These are phyloP conservation scores for Porogramme epimiltina DNA, from an alignment of 1,284 basidiomycete genomes.

Conservation along the genomic window DNA sequence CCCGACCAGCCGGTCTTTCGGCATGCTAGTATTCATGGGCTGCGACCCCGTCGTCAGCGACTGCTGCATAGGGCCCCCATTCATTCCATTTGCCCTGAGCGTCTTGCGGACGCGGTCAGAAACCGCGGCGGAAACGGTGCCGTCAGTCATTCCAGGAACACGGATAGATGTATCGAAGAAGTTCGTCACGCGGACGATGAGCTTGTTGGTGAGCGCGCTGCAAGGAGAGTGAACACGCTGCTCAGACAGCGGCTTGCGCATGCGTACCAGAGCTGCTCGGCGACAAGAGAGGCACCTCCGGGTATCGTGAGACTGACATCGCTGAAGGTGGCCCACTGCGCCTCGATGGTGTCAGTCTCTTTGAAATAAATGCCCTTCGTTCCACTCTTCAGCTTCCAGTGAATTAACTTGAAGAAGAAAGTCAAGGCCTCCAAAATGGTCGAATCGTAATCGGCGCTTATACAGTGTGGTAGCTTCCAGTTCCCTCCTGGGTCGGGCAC, in stretches of 20 bases:
- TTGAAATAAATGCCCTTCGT: constrained; percentile 93
- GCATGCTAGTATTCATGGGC: constrained; percentile 50
- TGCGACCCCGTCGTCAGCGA: constrained; percentile 25
- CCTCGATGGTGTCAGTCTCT: constrained; percentile 96
- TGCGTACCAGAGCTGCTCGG: constrained; percentile 88
- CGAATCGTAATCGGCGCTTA: constrained; percentile 87
- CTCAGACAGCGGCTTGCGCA: neutral
- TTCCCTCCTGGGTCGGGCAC: constrained; percentile 83
- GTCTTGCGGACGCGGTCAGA: constrained; percentile 20
- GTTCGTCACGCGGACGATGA: constrained; percentile 88
- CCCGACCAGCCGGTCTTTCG: constrained; percentile 77
- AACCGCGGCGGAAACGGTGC: constrained; percentile 12
- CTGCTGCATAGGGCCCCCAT: constrained; percentile 20
- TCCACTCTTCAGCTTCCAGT: constrained; percentile 96
- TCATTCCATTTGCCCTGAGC: constrained; percentile 15
- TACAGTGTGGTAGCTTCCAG: constrained; percentile 89
- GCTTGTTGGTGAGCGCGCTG: constrained; percentile 85
- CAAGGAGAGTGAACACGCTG: constrained; percentile 7
- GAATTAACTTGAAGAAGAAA: constrained; percentile 93
- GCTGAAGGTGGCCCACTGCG: constrained; percentile 95
- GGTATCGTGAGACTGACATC: constrained; percentile 89
- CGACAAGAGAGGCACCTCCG: constrained; percentile 90
- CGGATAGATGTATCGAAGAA: constrained; percentile 95
- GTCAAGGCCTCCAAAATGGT: constrained; percentile 88
- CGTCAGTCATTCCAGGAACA: constrained; percentile 54